Evolutionary conservation across 2,329 filamentous ascomycete genomes (phyloP), one percentile per base, ranked within the genome.

Genomic region (Dothistroma septosporum): DNA sequence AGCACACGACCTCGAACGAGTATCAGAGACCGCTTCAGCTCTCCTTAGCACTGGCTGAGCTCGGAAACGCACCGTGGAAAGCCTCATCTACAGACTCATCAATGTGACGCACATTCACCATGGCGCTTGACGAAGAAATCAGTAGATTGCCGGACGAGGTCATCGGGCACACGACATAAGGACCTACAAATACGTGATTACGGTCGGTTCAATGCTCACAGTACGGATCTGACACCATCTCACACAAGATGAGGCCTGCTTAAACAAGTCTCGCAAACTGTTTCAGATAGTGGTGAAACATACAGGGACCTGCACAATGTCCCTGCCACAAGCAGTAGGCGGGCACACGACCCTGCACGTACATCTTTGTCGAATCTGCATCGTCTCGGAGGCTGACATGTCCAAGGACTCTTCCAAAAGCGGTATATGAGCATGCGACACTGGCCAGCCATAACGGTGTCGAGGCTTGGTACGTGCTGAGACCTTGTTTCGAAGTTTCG

Each of bases 381-480:
- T 37, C 35, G 5, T 37, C 16, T 37, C 4, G 5, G 35, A 37
- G 35, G 9, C 4, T 28, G 24, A 28, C 24, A 6, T 28, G 24
- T 28, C 24, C 24, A 28, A 10, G 35, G 35, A 11, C 16, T 12
- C 16, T 1, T 12, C 3, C 2, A 44, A 44, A n/a, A n/a, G n/a
- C 41, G 41, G 16, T 44, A 44, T 44, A 19, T 19, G 16, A n/a
- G 41, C 9, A 44, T 44, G n/a, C 41, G 41, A 44, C n/a, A n/a
- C 14, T 5, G 14, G 8, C 41, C 41, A 44, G n/a, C 41, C 41
- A 44, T n/a, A 44, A 44, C 41, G 41, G 14, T 44, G 4, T n/a
- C 9, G 14, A 9, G 16, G 41, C n/a, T 44, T 19, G 41, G 41
- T 72, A 32, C 12, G 22, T 46, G 41, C 41, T 7, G 14, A 44